Evolutionary conservation across 176 grass and related monocot genomes (phyloP).

Genomic region (Rhynchospora pubera): DNA sequence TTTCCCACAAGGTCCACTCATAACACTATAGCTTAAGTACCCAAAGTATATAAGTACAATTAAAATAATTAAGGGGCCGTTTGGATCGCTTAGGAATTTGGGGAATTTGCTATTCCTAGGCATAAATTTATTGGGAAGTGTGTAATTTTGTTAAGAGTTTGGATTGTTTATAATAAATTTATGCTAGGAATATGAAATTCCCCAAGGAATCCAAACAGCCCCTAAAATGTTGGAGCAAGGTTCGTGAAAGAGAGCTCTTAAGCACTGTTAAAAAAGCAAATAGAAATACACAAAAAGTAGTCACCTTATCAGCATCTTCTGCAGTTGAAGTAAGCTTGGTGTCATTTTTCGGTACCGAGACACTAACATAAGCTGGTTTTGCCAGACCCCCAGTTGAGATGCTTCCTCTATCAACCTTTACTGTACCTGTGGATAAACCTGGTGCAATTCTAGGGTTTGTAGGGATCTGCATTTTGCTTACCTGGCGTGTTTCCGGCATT

Average conservation of each 20-base stretch:
- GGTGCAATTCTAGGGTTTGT: slow-evolving; percentile 80
- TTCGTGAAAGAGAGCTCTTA: not conserved
- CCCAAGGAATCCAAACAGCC: no score
- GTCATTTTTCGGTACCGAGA: slow-evolving; percentile 46
- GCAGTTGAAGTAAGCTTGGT: slow-evolving; percentile 33
- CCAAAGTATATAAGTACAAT: not conserved
- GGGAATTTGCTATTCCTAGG: no score
- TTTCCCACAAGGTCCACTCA: not conserved
- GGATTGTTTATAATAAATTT: no score
- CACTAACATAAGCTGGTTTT: slow-evolving; percentile 81
- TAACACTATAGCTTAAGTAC: not conserved
- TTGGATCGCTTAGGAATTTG: no score
- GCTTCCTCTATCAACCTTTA: slow-evolving; percentile 60
- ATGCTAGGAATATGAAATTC: no score
- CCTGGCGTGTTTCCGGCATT: slow-evolving; percentile 28
- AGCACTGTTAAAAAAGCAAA: not conserved
- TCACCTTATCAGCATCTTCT: slow-evolving; percentile 52
- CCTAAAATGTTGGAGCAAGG: not conserved
- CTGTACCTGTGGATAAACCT: slow-evolving; percentile 50
- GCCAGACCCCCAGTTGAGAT: slow-evolving; percentile 28
- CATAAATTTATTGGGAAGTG: no score
- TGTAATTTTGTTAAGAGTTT: no score
- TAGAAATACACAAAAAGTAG: slow-evolving; percentile 11
- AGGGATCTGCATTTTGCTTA: slow-evolving; percentile 77
- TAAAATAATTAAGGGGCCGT: not conserved